These are phyloP conservation scores for Dryas integrifolia DNA, from an alignment of 331 rosid genomes.

Conservation along the genomic window DNA sequence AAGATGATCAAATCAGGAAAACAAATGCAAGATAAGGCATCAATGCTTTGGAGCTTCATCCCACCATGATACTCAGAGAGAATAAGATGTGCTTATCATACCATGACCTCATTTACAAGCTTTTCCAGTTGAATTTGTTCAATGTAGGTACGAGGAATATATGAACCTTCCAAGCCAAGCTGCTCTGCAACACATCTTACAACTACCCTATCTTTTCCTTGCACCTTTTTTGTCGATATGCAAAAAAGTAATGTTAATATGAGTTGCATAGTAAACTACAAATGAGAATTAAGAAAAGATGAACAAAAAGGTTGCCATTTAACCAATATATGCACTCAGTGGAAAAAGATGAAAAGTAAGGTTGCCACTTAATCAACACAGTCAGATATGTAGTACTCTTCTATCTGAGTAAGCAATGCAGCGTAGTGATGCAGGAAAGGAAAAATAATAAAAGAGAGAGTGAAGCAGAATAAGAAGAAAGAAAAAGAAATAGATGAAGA, in stretches of 20 bases:
- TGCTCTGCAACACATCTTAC: slow-evolving; percentile 52
- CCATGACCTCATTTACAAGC: slow-evolving; percentile 71
- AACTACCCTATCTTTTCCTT: slow-evolving; percentile 55
- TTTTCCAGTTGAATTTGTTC: slow-evolving; percentile 70
- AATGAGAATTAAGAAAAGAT: slow-evolving; percentile 10
- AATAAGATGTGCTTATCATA: slow-evolving; percentile 28
- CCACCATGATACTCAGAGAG: background rate
- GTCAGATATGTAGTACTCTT: background rate
- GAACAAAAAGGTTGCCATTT: background rate
- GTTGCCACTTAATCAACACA: background rate
- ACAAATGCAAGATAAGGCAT: slow-evolving; percentile 18
- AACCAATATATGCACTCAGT: background rate
- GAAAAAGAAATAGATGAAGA: background rate
- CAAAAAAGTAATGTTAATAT: background rate
- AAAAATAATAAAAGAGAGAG: background rate
- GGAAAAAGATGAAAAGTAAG: background rate
- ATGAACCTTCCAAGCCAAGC: slow-evolving; percentile 64
- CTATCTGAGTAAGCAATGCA: background rate
- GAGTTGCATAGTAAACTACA: background rate
- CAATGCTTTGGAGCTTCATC: background rate
- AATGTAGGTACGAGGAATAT: slow-evolving; percentile 62
- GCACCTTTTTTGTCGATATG: slow-evolving; percentile 42
- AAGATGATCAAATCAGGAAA: slow-evolving; percentile 34
- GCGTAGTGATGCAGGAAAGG: background rate
- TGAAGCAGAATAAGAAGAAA: background rate